Evolutionary conservation across 495 filamentous ascomycete species (phyloP), one percentile per base, ranked within the genome.

Genomic region (Podospora australis): DNA sequence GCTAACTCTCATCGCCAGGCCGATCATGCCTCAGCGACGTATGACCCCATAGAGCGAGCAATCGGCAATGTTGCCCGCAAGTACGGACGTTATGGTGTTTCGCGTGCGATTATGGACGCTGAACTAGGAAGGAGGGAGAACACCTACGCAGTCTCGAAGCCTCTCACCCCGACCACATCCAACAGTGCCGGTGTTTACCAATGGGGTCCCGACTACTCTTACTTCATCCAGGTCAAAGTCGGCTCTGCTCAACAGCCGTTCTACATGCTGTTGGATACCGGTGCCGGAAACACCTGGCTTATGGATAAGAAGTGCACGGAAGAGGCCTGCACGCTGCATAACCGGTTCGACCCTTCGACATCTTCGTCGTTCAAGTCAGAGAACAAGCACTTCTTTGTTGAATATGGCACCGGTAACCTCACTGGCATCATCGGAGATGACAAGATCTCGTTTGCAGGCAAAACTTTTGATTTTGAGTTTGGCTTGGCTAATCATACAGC

Each of bases 191-290:
- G 81, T 5, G 67, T 92, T 32, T 72, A 84, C 57, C 83, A 92
- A 63, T 84, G 88, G 66, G 86, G 84, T 2, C 75, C 74, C 22
- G 87, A 92, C 64, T 83, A 76, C 49, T 84, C 84, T 6, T 95
- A 95, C 70, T 88, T 95, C 56, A 63, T 80, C 17, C 62, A 77
- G 26, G 77, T 85, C n/a, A 59, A 69, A 32, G 71, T 92, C 39
- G 88, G 88, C 32, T 81, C 84, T 0, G 60, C 75, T 23, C 66
- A 72, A 29, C 78, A 83, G 52, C 65, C 75, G 6, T 70, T 90
- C 60, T 81, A 80, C 64, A 78, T 95, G 74, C 74, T 88, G 30
- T 57, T 95, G 24, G 88, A 95, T 60, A 87, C 86, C 13, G 88
- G 87, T 19, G 83, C 86, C 7, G 77, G 79, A 17, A 83, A 82